Evolutionary conservation across 2,329 filamentous ascomycete species (phyloP), one percentile per base, ranked within the genome.

Genomic region (Talaromyces sp.): DNA sequence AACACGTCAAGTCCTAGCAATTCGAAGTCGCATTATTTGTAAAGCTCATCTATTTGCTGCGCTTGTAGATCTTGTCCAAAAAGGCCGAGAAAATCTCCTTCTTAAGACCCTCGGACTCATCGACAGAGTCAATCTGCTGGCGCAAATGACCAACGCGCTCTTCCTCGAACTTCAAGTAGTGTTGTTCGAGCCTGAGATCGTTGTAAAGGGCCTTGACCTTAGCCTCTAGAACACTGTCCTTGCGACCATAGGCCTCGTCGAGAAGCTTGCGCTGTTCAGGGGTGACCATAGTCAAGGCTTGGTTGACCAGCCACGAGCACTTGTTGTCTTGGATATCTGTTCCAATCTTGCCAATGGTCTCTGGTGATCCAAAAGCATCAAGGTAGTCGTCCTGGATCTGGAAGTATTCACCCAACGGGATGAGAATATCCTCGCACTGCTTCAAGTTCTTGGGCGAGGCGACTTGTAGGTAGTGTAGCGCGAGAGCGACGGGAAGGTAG

Each of bases 241-340:
- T 99, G 77, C 88, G 88, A 71, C 95, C 95, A 79, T 99, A 99
- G 83, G 97, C 94, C 65, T 92, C 88, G 76, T 97, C 92, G 61
- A 99, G 88, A 45, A 96, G 80, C 80, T 91, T 85, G 75, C 93
- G 89, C 85, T 99, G 95, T 78, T 94, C 92, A 1, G 92, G 88
- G 1, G 86, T 93, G 69, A 87, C 91, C 68, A 90, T 86, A 77
- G 88, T 85, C 67, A 99, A 85, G 56, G 95, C 95, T 81, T 97
- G 90, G 86, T 99, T 99, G 80, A 99, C 87, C 67, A 99, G 84
- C 95, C 95, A 99, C 49, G 92, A 96, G 86, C 95, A 99, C 86
- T 99, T 99, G 87, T 99, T 99, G 83, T 99, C 95, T 85, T 93
- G 89, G 79, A 99, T 99, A 76, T 99, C 95, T 67, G 95, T 99